A percentile compares a stretch with the other conserved stretches of the same genome.
phyloP scores from a whole-genome alignment of 2,329 filamentous ascomycete genomes.

The Didymella pinodella region DNA sequence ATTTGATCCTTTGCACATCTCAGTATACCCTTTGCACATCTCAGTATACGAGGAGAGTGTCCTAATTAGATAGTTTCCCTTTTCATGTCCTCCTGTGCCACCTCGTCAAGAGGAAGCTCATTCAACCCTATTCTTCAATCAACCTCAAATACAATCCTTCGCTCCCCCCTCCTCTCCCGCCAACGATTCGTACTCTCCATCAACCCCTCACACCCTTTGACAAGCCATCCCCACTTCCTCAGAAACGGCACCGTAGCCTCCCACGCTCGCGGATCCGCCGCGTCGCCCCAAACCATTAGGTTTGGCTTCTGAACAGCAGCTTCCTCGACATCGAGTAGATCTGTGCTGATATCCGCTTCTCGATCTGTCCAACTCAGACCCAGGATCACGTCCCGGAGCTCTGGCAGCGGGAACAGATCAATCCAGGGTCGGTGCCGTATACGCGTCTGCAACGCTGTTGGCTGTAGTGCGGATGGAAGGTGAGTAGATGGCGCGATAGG shows the following conservation, averaged over 20 bases:
- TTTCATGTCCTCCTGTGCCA: not conserved
- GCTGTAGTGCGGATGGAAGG: conserved; percentile 18
- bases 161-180: conserved; percentile 8
- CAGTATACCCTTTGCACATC: not conserved
- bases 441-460: conserved; percentile 49
- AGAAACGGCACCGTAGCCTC: conserved; percentile 57
- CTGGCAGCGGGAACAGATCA: conserved; percentile 48
- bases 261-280: conserved; percentile 56
- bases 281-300: conserved; percentile 59
- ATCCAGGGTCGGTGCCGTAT: conserved; percentile 52
- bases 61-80: not conserved
- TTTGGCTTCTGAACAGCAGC: conserved; percentile 32
- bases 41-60: not conserved
- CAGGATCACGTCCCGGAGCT: conserved; percentile 49
- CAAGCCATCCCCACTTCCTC: conserved; percentile 54
- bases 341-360: conserved; percentile 12
- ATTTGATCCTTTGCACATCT: not conserved
- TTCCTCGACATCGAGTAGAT: conserved; percentile 24
- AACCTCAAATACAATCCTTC: not conserved
- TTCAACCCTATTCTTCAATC: not conserved
- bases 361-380: conserved; percentile 43
- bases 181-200: conserved; percentile 31
- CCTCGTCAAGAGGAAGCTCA: too few relatives aligned
- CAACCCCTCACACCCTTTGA: conserved; percentile 49
- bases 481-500: not conserved